phyloP scores from a whole-genome alignment of 805 yeast genomes.

The Aciculoconidium aculeatum region DNA sequence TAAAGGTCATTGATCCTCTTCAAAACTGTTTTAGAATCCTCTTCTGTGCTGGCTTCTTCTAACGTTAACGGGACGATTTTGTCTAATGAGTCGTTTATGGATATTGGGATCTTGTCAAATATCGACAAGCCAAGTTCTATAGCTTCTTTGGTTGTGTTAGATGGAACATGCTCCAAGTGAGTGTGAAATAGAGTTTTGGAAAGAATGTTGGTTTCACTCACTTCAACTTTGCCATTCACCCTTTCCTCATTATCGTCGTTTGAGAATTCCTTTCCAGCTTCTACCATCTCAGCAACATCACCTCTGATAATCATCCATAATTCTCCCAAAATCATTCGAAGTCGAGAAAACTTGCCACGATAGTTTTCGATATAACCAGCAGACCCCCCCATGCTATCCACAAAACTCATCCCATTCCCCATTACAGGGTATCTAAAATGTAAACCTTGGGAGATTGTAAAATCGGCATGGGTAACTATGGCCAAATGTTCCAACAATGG shows the following conservation, averaged over 20 bases:
- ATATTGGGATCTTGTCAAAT: conserved; percentile 57
- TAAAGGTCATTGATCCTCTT: conserved; percentile 54
- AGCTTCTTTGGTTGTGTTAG: conserved; percentile 33
- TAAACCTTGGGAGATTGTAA: conserved; percentile 65
- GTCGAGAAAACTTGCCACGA: conserved; percentile 54
- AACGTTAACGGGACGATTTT: conserved; percentile 39
- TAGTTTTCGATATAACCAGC: conserved; percentile 48
- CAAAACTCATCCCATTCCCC: conserved; percentile 62
- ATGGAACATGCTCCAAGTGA: neutral
- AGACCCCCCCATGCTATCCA: conserved; percentile 39
- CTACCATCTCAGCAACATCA: conserved; percentile 41
- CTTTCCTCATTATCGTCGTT: conserved; percentile 1
- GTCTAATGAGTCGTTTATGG: conserved; percentile 31
- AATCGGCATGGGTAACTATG: conserved; percentile 61
- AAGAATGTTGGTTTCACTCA: neutral
- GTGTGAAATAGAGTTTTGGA: no score
- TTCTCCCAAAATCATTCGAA: conserved; percentile 55
- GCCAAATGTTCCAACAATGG: conserved; percentile 66
- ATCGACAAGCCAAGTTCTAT: conserved; percentile 53
- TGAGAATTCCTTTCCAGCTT: conserved; percentile 23
- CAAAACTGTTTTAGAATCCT: conserved; percentile 31
- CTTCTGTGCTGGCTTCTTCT: conserved; percentile 3
- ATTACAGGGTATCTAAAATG: conserved; percentile 68
- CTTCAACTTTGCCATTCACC: conserved; percentile 10
- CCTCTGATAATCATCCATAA: conserved; percentile 57